A percentile compares a stretch with the other conserved stretches of the same genome.
These are phyloP conservation scores for Vigna nakashimae DNA, from an alignment of 306 rosid genomes.

Conservation along the genomic window DNA sequence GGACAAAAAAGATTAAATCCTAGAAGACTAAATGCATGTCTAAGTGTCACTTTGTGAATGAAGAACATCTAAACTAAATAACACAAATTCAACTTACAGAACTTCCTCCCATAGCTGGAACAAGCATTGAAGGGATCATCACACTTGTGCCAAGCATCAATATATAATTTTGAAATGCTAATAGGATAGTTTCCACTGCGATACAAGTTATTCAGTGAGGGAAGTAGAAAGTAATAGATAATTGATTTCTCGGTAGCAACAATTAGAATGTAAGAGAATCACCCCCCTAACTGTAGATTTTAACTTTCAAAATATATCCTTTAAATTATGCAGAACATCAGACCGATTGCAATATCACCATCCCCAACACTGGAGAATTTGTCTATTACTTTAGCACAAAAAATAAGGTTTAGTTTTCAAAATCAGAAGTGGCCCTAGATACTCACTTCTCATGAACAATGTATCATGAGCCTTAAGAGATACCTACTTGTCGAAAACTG, in stretches of 20 bases:
- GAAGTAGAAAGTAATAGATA: slow-evolving; percentile 1
- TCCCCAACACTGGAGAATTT: no score
- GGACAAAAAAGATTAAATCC: neutral
- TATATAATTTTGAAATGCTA: slow-evolving; percentile 88
- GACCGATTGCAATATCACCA: no score
- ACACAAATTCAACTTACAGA: slow-evolving; percentile 59
- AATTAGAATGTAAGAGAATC: neutral
- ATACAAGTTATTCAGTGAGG: slow-evolving; percentile 39
- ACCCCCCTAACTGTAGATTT: neutral
- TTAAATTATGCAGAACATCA: no score
- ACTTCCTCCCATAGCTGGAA: slow-evolving; percentile 87
- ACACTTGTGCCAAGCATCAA: slow-evolving; percentile 87
- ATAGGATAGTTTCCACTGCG: slow-evolving; percentile 77
- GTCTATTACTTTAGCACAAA: no score
- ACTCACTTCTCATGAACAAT: no score
- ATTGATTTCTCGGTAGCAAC: neutral
- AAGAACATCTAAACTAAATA: slow-evolving; percentile 18
- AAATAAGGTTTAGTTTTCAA: no score
- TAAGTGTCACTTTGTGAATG: neutral
- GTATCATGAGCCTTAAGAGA: no score
- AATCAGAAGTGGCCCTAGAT: no score
- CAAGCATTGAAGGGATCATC: slow-evolving; percentile 76
- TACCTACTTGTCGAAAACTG: neutral
- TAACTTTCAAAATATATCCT: slow-evolving; percentile 1
- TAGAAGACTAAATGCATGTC: neutral